These are phyloP conservation scores for Chondrostereum purpureum DNA, from an alignment of 1,284 basidiomycete species.

Conservation along the genomic window DNA sequence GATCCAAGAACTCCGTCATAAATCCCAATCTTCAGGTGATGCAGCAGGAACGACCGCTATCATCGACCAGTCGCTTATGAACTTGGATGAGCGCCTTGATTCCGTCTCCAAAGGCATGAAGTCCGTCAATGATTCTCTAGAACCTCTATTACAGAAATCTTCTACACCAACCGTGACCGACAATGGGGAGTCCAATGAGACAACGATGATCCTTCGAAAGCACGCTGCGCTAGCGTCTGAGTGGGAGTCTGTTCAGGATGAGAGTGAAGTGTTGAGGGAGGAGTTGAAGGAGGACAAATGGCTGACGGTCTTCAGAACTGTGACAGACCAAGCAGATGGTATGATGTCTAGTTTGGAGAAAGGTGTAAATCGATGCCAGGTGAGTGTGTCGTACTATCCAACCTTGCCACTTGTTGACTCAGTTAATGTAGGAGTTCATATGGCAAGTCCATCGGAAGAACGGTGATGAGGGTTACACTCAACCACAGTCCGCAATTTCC, in stretches of 20 bases:
- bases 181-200: constrained; percentile 37
- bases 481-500: constrained; percentile 34
- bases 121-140: constrained; percentile 54
- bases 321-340: constrained; percentile 86
- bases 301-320: constrained; percentile 90
- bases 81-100: constrained; percentile 76
- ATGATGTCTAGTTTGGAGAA: constrained; percentile 97
- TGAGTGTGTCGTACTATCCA: too few species aligned
- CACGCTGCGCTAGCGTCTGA: constrained; percentile 62
- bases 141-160: constrained; percentile 45
- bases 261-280: constrained; percentile 76
- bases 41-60: constrained; percentile 50
- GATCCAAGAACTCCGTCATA: constrained; percentile 80
- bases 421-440: constrained; percentile 66
- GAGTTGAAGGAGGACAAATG: constrained; percentile 96
- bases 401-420: background rate
- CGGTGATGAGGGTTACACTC: constrained; percentile 37
- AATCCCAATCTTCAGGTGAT: constrained; percentile 61
- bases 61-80: constrained; percentile 77
- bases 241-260: constrained; percentile 76
- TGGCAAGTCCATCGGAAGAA: constrained; percentile 65
- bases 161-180: constrained; percentile 43
- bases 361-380: constrained; percentile 79
- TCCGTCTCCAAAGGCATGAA: constrained; percentile 64
- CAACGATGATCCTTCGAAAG: constrained; percentile 56